A percentile compares a stretch with the other conserved stretches of the same genome.
phyloP scores from a whole-genome alignment of 495 filamentous ascomycete species.

The Xylaria venustula region DNA sequence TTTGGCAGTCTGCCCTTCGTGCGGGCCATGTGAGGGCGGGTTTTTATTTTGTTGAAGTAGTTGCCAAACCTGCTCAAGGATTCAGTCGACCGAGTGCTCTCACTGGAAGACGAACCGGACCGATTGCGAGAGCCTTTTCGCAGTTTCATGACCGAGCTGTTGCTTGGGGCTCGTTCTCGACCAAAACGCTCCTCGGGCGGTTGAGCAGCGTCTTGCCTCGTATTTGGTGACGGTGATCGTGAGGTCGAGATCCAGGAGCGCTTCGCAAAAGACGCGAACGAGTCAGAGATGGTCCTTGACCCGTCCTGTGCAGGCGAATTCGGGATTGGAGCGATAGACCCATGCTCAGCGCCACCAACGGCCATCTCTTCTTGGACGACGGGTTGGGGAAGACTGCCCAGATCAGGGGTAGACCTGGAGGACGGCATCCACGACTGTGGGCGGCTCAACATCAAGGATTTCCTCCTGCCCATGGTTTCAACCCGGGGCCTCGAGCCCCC shows the following conservation, averaged over 20 bases:
- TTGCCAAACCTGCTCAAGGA: conserved; percentile 27
- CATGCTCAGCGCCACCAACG: background rate
- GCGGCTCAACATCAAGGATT: conserved; percentile 37
- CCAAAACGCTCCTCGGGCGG: conserved; percentile 10
- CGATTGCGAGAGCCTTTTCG: conserved; percentile 26
- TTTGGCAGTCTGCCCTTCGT: conserved; percentile 25
- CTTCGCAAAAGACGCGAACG: conserved; percentile 64
- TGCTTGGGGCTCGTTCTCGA: conserved; percentile 27
- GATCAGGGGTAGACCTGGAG: conserved; percentile 38
- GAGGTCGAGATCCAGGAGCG: conserved; percentile 66
- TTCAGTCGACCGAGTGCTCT: conserved; percentile 26
- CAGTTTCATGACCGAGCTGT: conserved; percentile 32
- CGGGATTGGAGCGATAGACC: conserved; percentile 11
- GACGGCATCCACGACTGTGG: conserved; percentile 46
- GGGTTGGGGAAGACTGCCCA: conserved; percentile 18
- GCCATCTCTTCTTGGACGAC: conserved; percentile 18
- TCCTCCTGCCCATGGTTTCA: conserved; percentile 35
- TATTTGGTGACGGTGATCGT: conserved; percentile 58
- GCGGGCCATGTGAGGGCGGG: conserved; percentile 37
- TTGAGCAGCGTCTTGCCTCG: conserved; percentile 25
- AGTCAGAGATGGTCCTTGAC: conserved; percentile 54
- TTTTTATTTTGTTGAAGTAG: conserved; percentile 43
- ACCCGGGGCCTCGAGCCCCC: conserved; percentile 20
- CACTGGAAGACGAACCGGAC: conserved; percentile 33
- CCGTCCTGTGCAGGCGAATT: conserved; percentile 28